Base-by-base conservation (phyloP, 345 rosid genomes). In the Diplotaxis tenuifolia region DNA sequence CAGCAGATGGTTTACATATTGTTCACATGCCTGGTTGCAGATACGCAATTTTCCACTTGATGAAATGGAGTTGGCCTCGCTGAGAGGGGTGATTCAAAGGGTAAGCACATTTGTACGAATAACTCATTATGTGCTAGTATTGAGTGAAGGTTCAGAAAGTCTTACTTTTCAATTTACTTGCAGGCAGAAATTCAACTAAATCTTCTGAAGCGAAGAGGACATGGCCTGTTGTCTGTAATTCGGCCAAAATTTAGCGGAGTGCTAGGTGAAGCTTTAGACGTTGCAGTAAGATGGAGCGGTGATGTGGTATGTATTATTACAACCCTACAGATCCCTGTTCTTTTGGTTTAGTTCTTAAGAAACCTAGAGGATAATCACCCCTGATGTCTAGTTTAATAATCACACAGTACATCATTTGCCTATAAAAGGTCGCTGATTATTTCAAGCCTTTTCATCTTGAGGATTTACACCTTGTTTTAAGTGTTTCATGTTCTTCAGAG, bases 151-250 rank as follows among this genome's bases (percentile, higher is more conserved):
- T 40, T 55, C 21, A 75, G 29, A 61, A 61, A 16, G 75, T 70
- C 52, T 59, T 65, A 40, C 70, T 32, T 50, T 59, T 62, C 78
- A 67, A 65, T 67, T 77, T 68, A 31, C 65, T 78, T 78, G 66
- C 87, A 94, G 98, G 96, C 98, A 42, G 98, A 91, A 85, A 84
- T 94, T 76, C 97, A 94, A 84, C 97, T 91, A 76, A 94, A 91
- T 82, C 86, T 94, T 84, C 97, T 76, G 78, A 94, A 94, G 83
- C 84, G 98, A 79, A 88, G 93, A 77, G 98, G 98, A 65, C 98
- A 91, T 77, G 96, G 98, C 34, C 45, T 89, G 80, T 53, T 94
- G 84, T 91, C 97, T 60, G 97, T 89, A 36, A 86, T 89, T 62
- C 83, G 79, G 73, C 98, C 98, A 59, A 94, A 94, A 83, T 94